Percentiles rank a stretch among this genome's conserved stretches.
Conservation (phyloP, 2,329 filamentous ascomycete species). For the Aureobasidium pullulans region DNA sequence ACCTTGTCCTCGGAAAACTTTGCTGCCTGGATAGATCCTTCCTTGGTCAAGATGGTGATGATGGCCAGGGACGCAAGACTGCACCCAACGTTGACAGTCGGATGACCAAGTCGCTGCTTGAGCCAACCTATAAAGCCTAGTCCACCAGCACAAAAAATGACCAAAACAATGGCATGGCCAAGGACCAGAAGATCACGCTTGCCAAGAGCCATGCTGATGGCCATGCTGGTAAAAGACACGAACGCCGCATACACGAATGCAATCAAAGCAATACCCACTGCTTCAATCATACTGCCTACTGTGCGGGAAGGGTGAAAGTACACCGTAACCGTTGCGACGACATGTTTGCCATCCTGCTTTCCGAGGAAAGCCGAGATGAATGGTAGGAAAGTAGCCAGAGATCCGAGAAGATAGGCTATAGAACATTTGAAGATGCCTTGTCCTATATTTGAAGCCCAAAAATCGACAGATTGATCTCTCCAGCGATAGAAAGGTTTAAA, state of each 20-base stretch:
- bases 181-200: slow-evolving; percentile 58
- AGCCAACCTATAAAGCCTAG: slow-evolving; percentile 65
- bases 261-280: slow-evolving; percentile 64
- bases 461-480: slow-evolving; percentile 37
- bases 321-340: slow-evolving; percentile 87
- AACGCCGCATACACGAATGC: slow-evolving; percentile 73
- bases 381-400: slow-evolving; percentile 75
- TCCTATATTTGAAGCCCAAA: slow-evolving; percentile 64
- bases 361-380: slow-evolving; percentile 67
- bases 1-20: slow-evolving; percentile 78
- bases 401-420: slow-evolving; percentile 79
- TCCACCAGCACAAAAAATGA: slow-evolving; percentile 78
- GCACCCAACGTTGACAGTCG: slow-evolving; percentile 51
- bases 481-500: slow-evolving; percentile 31
- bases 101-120: slow-evolving; percentile 31
- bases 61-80: slow-evolving; percentile 82
- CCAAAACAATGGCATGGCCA: slow-evolving; percentile 70
- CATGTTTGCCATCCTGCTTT: slow-evolving; percentile 82
- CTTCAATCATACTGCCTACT: slow-evolving; percentile 83
- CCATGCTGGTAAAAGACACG: slow-evolving; percentile 79
- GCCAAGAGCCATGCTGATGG: slow-evolving; percentile 72
- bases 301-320: slow-evolving; percentile 90
- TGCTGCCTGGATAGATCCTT: slow-evolving; percentile 76
- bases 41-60: slow-evolving; percentile 85
- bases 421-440: slow-evolving; percentile 84